Percentiles rank a stretch among this genome's conserved stretches.
Evolutionary conservation across 2,329 filamentous ascomycete genomes (phyloP).

Genomic region (Colletotrichum sp.): DNA sequence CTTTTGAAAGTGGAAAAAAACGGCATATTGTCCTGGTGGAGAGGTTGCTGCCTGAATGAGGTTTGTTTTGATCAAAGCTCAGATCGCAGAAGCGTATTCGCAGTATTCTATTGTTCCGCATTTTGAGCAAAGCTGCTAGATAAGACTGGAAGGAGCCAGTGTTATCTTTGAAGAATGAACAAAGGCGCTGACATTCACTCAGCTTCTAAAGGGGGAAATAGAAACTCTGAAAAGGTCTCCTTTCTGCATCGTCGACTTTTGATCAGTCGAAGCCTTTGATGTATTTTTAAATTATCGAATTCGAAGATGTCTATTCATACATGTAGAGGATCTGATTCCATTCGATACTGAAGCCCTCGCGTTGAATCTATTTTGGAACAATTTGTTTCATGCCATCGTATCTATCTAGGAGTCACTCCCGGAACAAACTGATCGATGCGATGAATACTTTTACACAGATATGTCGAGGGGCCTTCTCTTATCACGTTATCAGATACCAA

Average conservation of each 20-base stretch:
- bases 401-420: too few relatives aligned
- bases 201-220: neutral
- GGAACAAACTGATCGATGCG: too few relatives aligned
- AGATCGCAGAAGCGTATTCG: neutral
- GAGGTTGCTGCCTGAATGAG: neutral
- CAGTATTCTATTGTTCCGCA: neutral
- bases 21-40: neutral
- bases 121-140: neutral
- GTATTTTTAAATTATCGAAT: neutral
- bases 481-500: too few relatives aligned
- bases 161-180: neutral
- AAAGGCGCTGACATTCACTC: neutral
- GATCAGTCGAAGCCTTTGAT: neutral
- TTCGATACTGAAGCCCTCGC: too few relatives aligned
- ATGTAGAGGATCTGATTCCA: too few relatives aligned
- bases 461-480: too few relatives aligned
- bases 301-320: too few relatives aligned
- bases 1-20: neutral
- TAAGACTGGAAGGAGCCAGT: neutral
- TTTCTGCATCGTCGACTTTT: neutral
- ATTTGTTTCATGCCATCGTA: too few relatives aligned
- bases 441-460: too few relatives aligned
- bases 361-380: too few relatives aligned
- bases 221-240: neutral
- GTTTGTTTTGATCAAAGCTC: neutral